phyloP scores from a whole-genome alignment of 2,329 filamentous ascomycete species.

The Colletotrichum sp. region DNA sequence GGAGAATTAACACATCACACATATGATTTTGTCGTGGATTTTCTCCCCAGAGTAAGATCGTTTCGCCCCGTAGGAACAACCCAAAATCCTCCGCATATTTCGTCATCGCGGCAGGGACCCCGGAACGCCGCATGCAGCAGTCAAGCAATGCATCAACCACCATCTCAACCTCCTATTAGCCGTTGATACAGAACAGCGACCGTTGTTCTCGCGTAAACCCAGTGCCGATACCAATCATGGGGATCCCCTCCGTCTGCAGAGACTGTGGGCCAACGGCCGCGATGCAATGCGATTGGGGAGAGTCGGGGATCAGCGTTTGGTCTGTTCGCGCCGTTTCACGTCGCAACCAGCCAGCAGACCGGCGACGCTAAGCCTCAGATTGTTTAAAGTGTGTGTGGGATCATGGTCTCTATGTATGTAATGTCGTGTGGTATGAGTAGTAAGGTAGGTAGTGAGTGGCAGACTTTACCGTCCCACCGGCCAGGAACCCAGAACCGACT shows the following conservation, averaged over 20 bases:
- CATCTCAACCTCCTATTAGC: background rate
- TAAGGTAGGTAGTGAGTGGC: background rate
- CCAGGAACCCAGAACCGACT: background rate
- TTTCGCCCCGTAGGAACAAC: background rate
- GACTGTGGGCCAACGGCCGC: background rate
- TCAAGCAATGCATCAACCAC: background rate
- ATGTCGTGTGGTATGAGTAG: background rate
- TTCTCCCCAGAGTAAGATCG: background rate
- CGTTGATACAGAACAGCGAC: background rate
- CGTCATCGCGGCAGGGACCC: background rate
- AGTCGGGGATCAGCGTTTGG: background rate
- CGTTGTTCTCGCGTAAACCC: background rate
- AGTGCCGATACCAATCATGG: background rate
- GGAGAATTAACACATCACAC: background rate
- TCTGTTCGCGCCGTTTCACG: conserved; percentile 6
- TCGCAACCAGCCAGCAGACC: background rate
- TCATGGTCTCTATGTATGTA: background rate
- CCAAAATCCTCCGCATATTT: background rate
- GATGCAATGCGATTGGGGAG: conserved; percentile 1
- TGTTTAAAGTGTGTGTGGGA: background rate
- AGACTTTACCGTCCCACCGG: background rate
- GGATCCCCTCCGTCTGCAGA: background rate
- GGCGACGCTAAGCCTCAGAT: background rate
- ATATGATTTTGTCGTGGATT: background rate
- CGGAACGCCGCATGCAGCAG: background rate